Conservation (phyloP, 2,329 filamentous ascomycete species). For the Fusarium verrucosum region DNA sequence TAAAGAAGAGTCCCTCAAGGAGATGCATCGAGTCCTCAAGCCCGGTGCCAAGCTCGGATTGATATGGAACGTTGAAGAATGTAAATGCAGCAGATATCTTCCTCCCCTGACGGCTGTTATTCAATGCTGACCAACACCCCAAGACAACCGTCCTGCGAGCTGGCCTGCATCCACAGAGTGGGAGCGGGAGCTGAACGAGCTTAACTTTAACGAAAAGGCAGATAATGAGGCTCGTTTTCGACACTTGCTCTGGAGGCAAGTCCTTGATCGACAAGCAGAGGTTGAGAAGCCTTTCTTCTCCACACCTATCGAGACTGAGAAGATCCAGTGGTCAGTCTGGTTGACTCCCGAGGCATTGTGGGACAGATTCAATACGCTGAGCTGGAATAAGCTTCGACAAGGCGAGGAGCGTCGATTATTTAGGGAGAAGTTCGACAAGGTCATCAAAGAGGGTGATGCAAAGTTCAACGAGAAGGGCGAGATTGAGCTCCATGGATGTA, state of each 20-base stretch:
- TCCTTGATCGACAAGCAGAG: constrained; percentile 69
- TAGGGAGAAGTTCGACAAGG: constrained; percentile 61
- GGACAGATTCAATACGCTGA: constrained; percentile 71
- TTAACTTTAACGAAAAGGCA: constrained; percentile 60
- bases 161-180: constrained; percentile 67
- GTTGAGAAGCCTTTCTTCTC: constrained; percentile 61
- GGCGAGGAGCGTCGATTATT: constrained; percentile 60
- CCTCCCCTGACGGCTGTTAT: not conserved
- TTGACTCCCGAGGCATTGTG: constrained; percentile 71
- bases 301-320: constrained; percentile 67
- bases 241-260: constrained; percentile 68
- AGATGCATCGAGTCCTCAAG: constrained; percentile 73
- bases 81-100: constrained; percentile 52
- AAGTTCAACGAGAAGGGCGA: constrained; percentile 69
- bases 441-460: constrained; percentile 61
- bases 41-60: constrained; percentile 69
- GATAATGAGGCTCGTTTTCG: constrained; percentile 73
- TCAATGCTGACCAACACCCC: not conserved
- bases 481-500: constrained; percentile 70
- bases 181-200: constrained; percentile 69
- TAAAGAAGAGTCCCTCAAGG: constrained; percentile 66
- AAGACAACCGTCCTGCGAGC: constrained; percentile 69
- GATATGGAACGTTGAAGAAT: constrained; percentile 80
- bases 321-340: constrained; percentile 51
- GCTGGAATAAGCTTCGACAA: constrained; percentile 70